Percentiles rank a stretch among this genome's conserved stretches.
Evolutionary conservation across 1,139 yeast species (phyloP).

Genomic region (Pichia sp.): DNA sequence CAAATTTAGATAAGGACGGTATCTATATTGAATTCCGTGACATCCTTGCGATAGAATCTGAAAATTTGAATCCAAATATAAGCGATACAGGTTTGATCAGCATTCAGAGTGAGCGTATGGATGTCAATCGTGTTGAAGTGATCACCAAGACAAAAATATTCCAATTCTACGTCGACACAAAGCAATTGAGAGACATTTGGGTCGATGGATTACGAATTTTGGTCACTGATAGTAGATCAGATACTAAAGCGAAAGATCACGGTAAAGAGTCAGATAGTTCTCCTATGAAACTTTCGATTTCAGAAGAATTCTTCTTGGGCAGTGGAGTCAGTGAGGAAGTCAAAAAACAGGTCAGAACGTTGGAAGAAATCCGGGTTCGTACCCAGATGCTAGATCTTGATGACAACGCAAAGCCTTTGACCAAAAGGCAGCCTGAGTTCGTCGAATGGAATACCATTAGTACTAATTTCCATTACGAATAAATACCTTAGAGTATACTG

Average conservation of each 20-base stretch:
- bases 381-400: conserved; percentile 62
- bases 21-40: conserved; percentile 34
- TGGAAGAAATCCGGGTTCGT: conserved; percentile 57
- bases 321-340: conserved; percentile 47
- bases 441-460: conserved; percentile 5
- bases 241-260: conserved; percentile 1
- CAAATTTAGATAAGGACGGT: conserved; percentile 54
- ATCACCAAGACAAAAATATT: conserved; percentile 37
- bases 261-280: background rate
- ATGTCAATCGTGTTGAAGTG: conserved; percentile 30
- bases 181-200: conserved; percentile 70
- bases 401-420: conserved; percentile 28
- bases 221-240: conserved; percentile 25
- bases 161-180: conserved; percentile 65
- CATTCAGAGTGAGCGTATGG: conserved; percentile 26
- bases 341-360: conserved; percentile 49
- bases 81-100: conserved; percentile 22
- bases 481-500: background rate
- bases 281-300: conserved; percentile 12
- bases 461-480: conserved; percentile 8
- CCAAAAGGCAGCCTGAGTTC: background rate
- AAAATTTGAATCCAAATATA: conserved; percentile 22
- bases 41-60: conserved; percentile 42
- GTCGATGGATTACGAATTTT: conserved; percentile 73
- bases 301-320: conserved; percentile 13